Percentiles rank a stretch among this genome's conserved stretches.
These are phyloP conservation scores for Colletotrichum destructivum DNA, from an alignment of 2,329 filamentous ascomycete genomes.

Conservation along the genomic window DNA sequence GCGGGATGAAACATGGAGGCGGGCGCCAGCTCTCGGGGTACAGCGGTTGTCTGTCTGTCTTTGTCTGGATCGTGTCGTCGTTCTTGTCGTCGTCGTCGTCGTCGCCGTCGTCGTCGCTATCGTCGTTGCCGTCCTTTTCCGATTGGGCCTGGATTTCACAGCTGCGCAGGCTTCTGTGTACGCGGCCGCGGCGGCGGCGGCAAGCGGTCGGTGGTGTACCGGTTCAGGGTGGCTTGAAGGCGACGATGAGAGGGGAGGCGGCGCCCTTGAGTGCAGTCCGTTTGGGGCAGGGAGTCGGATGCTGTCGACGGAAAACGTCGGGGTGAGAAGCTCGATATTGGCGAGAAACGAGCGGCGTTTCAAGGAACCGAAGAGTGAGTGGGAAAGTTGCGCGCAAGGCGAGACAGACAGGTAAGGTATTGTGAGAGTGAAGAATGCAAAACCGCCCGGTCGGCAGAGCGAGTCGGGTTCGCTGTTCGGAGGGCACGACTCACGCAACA, in stretches of 20 bases:
- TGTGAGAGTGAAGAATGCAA: constrained; percentile 13
- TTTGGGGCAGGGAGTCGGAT: neutral
- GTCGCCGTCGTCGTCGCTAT: neutral
- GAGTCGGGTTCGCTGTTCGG: constrained; percentile 13
- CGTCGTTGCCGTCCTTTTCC: too few species aligned
- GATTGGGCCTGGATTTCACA: neutral
- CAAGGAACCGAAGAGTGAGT: constrained; percentile 4
- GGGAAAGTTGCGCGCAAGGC: neutral
- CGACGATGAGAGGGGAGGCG: neutral
- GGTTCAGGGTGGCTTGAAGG: neutral
- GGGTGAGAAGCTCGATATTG: constrained; percentile 15
- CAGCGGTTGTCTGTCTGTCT: constrained; percentile 10
- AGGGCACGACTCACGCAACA: constrained; percentile 30
- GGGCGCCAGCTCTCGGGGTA: constrained; percentile 29
- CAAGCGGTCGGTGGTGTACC: constrained; percentile 14
- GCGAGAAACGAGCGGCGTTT: constrained; percentile 21
- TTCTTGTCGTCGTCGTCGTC: neutral
- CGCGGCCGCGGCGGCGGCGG: neutral
- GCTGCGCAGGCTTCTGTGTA: neutral
- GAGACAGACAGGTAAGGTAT: neutral
- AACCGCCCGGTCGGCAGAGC: constrained; percentile 14
- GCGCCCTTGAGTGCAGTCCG: too few species aligned
- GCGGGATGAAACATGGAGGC: constrained; percentile 41
- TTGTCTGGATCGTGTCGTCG: constrained; percentile 1
- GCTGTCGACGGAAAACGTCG: constrained; percentile 4